A percentile compares a stretch with the other conserved stretches of the same genome.
phyloP scores from a whole-genome alignment of 208 protist species.

The Plasmodiophora brassicae region DNA sequence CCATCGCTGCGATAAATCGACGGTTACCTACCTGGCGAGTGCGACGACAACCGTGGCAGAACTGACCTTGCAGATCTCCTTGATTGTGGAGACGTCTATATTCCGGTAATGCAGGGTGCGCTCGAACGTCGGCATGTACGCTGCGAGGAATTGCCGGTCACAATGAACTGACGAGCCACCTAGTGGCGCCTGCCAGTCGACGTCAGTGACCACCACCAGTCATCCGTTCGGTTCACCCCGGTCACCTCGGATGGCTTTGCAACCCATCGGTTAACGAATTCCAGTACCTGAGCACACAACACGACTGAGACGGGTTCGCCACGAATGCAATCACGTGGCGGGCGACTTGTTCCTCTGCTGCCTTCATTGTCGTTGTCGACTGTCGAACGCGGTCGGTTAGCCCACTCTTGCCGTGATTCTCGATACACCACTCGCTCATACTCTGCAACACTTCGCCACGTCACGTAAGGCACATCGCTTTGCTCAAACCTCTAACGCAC shows the following conservation, averaged over 20 bases:
- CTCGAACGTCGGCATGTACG: neutral
- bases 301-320: neutral
- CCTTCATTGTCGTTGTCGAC: neutral
- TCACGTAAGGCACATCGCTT: neutral
- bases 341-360: neutral
- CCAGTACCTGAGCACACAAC: neutral
- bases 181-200: neutral
- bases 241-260: neutral
- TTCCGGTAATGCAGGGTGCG: neutral
- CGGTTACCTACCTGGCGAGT: too few species aligned
- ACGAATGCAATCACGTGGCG: neutral
- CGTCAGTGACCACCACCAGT: too few species aligned
- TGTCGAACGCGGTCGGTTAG: neutral
- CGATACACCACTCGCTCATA: neutral
- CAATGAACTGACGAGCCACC: neutral
- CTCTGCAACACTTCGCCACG: neutral
- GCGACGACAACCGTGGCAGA: too few species aligned
- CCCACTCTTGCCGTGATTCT: neutral
- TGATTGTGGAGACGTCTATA: neutral
- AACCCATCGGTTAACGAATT: neutral
- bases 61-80: neutral
- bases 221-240: too few species aligned
- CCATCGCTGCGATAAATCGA: too few species aligned
- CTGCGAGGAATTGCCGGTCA: neutral
- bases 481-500: neutral